Conservation (phyloP, 192 early-diverging fungal genomes). For the Chytriomyces hyalinus region DNA sequence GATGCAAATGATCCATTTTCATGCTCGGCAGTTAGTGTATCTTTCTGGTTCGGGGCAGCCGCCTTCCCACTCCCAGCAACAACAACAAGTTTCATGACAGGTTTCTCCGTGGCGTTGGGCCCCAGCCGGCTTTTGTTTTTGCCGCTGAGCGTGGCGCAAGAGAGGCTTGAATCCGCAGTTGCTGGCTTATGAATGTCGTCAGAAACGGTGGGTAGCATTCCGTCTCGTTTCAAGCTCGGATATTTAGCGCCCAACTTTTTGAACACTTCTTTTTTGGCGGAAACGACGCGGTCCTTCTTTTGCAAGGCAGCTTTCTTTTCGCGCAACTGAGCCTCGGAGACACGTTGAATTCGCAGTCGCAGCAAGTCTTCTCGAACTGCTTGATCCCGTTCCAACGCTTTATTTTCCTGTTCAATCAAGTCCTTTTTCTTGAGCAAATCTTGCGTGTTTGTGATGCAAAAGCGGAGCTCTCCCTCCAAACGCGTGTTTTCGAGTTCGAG, state of each 20-base stretch:
- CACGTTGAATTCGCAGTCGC: conserved; percentile 37
- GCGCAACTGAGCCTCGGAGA: conserved; percentile 35
- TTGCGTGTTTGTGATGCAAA: conserved; percentile 42
- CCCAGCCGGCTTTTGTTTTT: too few species aligned
- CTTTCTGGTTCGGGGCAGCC: background rate
- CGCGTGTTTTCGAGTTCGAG: conserved; percentile 51
- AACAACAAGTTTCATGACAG: conserved; percentile 17
- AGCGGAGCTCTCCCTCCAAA: conserved; percentile 46
- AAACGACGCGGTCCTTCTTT: background rate
- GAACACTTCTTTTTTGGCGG: conserved; percentile 15
- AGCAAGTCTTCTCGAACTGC: conserved; percentile 49
- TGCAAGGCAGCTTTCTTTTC: background rate
- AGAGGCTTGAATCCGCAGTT: too few species aligned
- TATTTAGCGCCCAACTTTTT: conserved; percentile 14
- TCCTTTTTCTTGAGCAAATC: conserved; percentile 45
- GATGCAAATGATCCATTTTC: background rate
- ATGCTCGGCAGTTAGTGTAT: background rate
- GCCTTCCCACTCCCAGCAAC: conserved; percentile 9
- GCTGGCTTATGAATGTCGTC: too few species aligned
- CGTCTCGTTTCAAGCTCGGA: conserved; percentile 22
- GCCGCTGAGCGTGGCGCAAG: too few species aligned
- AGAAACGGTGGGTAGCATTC: background rate
- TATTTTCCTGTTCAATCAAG: conserved; percentile 45
- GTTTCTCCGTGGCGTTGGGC: background rate
- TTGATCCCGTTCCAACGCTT: conserved; percentile 46